Evolutionary conservation across 1,284 basidiomycete genomes (phyloP), one percentile per base, ranked within the genome.

Genomic region (Ustilago shanxiensis): DNA sequence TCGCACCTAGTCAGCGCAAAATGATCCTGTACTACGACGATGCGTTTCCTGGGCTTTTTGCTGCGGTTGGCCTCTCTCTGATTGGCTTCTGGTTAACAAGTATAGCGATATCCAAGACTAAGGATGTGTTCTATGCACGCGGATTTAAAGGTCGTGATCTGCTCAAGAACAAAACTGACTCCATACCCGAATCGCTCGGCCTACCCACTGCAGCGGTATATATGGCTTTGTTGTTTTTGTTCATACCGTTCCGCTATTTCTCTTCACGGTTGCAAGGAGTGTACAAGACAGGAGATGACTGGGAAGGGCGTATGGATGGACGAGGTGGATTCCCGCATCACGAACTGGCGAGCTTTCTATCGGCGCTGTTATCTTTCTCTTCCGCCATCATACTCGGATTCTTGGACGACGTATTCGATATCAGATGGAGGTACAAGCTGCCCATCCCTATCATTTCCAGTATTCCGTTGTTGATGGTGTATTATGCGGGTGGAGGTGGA

Each of bases 341-440:
- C 81, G 91, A 95, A 92, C 89, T 99, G 58, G 91, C 95, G 1
- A 91, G 95, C 1, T 99, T 97, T 87, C 89, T 99, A 18, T 96
- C 96, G 0, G 95, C 95, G 1, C 86, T 99, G 9, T 89, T 99
- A 14, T 95, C 93, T 0, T 89, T 99, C 24, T 88, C 98, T 28
- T 93, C 94, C 28, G 95, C 97, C 0, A 95, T 95, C 0, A 89
- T 99, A 73, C 90, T 99, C 2, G 96, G 97, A 10, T 98, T 99
- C 83, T 88, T 98, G 53, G 97, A 99, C 84, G 97, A 99, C 86
- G 90, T 99, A 1, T 99, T 99, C 81, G 97, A 99, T 86, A 98
- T 99, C 77, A 91, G 97, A 13, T 99, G 97, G 97, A 88, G 97
- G 69, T 95, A 98, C 88, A 99, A 99, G 87, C 87, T 99, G 9